Percentiles rank a stretch among this genome's conserved stretches.
Evolutionary conservation across 75 land plant genomes (phyloP).

Genomic region (Pinus tabuliformis): DNA sequence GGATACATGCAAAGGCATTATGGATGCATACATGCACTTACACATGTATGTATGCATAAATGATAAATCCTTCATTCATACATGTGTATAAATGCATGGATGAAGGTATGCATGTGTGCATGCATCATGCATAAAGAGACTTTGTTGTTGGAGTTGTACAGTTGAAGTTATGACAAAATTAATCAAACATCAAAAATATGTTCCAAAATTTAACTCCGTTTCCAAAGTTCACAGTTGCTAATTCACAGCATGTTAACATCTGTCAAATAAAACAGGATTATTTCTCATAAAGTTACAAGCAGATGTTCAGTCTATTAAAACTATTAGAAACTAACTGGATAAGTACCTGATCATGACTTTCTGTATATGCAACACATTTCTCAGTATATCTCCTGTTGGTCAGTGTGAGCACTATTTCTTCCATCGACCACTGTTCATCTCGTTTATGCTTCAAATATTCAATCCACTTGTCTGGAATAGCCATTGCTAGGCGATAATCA

Average conservation of each 20-base stretch:
- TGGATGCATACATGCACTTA: too few relatives aligned
- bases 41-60: too few relatives aligned
- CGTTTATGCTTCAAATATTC: slow-evolving; percentile 23
- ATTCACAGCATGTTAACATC: background rate
- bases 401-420: slow-evolving; percentile 64
- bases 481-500: slow-evolving; percentile 96
- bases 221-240: background rate
- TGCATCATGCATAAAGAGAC: too few relatives aligned
- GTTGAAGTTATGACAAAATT: background rate
- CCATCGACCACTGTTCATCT: slow-evolving; percentile 92
- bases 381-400: slow-evolving; percentile 92
- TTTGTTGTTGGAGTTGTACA: background rate
- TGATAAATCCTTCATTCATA: too few relatives aligned
- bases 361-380: slow-evolving; percentile 93
- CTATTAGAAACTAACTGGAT: background rate
- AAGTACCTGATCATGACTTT: slow-evolving; percentile 97
- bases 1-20: too few relatives aligned
- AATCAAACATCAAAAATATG: background rate
- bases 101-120: too few relatives aligned
- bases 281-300: background rate
- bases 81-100: too few relatives aligned
- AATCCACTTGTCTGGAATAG: slow-evolving; percentile 96
- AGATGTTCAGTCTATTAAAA: background rate
- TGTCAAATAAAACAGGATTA: background rate
- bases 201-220: background rate